Conservation (phyloP, 75 land plant species). For the Adiantum capillusveneris region DNA sequence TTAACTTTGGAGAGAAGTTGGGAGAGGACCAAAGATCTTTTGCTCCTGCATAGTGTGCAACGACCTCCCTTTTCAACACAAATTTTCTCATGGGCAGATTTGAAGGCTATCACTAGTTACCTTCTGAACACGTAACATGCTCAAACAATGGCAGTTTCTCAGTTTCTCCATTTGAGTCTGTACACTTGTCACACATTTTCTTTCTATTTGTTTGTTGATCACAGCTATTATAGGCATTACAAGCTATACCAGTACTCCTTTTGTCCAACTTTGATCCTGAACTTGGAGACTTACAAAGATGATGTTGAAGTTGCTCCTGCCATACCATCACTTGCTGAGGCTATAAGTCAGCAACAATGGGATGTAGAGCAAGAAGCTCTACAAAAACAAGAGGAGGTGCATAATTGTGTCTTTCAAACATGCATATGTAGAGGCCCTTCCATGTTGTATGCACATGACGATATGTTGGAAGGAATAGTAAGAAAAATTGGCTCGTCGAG, state of each 20-base stretch:
- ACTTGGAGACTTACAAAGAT: slow-evolving; percentile 25
- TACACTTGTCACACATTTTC: not conserved
- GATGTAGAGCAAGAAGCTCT: slow-evolving; percentile 21
- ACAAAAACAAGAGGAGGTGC: slow-evolving; percentile 20
- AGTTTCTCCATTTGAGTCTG: not conserved
- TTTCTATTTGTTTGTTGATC: not conserved
- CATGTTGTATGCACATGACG: no score
- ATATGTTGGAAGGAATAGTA: no score
- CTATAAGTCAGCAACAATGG: slow-evolving; percentile 15
- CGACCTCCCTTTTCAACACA: slow-evolving; percentile 33
- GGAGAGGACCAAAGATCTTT: slow-evolving; percentile 26
- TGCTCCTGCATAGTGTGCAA: slow-evolving; percentile 33
- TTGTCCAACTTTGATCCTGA: slow-evolving; percentile 22
- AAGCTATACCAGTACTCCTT: slow-evolving; percentile 34
- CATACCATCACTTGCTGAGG: slow-evolving; percentile 11
- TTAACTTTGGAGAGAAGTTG: slow-evolving; percentile 27
- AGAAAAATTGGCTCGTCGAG: no score
- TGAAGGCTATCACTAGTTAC: slow-evolving; percentile 31
- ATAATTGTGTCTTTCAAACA: no score
- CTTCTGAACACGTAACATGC: slow-evolving; percentile 26
- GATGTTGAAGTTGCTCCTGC: slow-evolving; percentile 18
- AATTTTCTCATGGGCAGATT: slow-evolving; percentile 27
- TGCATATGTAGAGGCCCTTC: not conserved
- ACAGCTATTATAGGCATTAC: slow-evolving; percentile 35
- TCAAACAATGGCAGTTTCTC: not conserved